These are phyloP conservation scores for Kalaharituber pfeilii DNA, from an alignment of 2,329 filamentous ascomycete species.

Conservation along the genomic window DNA sequence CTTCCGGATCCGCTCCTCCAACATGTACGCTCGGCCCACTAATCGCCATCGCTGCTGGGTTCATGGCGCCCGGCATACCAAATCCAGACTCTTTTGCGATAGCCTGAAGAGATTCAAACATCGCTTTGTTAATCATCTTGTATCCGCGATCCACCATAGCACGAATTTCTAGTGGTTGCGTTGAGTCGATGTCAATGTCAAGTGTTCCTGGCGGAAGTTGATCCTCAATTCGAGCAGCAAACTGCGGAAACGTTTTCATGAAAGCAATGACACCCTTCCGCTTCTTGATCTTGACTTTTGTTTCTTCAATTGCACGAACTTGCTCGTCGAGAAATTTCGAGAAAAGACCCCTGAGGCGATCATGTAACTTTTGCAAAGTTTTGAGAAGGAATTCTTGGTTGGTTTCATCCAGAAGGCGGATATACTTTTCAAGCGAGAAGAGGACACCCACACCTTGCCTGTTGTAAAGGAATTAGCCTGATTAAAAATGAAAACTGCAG, in stretches of 20 bases:
- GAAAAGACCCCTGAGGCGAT: conserved; percentile 57
- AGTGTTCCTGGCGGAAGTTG: conserved; percentile 18
- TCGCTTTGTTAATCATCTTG: conserved; percentile 71
- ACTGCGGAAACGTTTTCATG: conserved; percentile 67
- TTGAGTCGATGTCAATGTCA: conserved; percentile 39
- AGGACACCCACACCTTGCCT: conserved; percentile 73
- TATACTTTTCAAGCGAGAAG: conserved; percentile 60
- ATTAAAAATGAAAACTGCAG: conserved; percentile 27
- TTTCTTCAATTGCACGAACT: conserved; percentile 88
- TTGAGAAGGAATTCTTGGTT: conserved; percentile 83
- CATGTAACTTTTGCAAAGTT: conserved; percentile 61
- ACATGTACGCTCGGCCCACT: background rate
- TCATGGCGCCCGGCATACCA: conserved; percentile 28
- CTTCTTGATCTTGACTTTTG: conserved; percentile 98
- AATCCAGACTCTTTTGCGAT: conserved; percentile 53
- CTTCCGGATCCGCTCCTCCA: conserved; percentile 46
- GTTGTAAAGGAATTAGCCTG: conserved; percentile 5
- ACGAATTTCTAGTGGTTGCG: conserved; percentile 35
- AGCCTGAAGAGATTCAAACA: conserved; percentile 93
- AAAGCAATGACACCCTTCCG: conserved; percentile 92
- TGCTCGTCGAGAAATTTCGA: conserved; percentile 86
- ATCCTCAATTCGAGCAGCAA: conserved; percentile 22
- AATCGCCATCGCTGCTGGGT: background rate
- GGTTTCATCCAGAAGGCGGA: conserved; percentile 64
- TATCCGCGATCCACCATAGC: conserved; percentile 74